These are phyloP conservation scores for Paxillus involutus DNA, from an alignment of 768 basidiomycete genomes.

Conservation along the genomic window DNA sequence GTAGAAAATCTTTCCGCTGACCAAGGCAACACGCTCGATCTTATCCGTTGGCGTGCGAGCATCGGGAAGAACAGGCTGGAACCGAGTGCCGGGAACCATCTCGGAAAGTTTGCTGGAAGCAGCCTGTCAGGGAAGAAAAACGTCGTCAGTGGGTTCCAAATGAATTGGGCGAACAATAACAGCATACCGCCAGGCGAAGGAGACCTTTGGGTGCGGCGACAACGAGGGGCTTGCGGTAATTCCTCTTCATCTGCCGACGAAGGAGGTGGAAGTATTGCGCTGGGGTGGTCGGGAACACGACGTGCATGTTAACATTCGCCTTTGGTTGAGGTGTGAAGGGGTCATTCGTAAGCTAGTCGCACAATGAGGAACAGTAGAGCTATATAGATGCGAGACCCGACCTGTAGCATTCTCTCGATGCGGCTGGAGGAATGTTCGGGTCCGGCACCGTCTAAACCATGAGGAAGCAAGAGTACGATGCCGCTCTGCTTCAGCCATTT, in stretches of 20 bases:
- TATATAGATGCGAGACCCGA: slow-evolving; percentile 22
- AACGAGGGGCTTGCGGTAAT: slow-evolving; percentile 84
- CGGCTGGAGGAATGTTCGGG: slow-evolving; percentile 92
- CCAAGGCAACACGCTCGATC: slow-evolving; percentile 64
- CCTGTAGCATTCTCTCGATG: slow-evolving; percentile 90
- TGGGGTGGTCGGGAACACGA: slow-evolving; percentile 84
- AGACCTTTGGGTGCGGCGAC: slow-evolving; percentile 86
- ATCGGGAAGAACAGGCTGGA: slow-evolving; percentile 70
- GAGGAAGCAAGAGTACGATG: slow-evolving; percentile 81
- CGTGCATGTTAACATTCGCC: slow-evolving; percentile 76
- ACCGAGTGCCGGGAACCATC: slow-evolving; percentile 55
- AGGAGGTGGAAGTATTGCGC: slow-evolving; percentile 93
- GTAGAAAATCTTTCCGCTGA: slow-evolving; percentile 88
- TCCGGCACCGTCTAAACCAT: slow-evolving; percentile 90
- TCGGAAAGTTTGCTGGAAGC: slow-evolving; percentile 70
- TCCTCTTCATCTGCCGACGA: slow-evolving; percentile 80
- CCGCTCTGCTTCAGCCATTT: slow-evolving; percentile 95
- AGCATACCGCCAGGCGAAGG: slow-evolving; percentile 68
- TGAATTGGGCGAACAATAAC: too few relatives aligned
- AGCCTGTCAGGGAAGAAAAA: slow-evolving; percentile 43
- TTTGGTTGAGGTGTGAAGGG: slow-evolving; percentile 35
- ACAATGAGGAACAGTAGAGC: neutral
- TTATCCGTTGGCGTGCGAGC: slow-evolving; percentile 28
- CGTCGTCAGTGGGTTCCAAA: slow-evolving; percentile 23
- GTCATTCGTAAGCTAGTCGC: slow-evolving; percentile 75